Evolutionary conservation across 2,329 filamentous ascomycete species (phyloP).

Genomic region (Laburnicola sp.): DNA sequence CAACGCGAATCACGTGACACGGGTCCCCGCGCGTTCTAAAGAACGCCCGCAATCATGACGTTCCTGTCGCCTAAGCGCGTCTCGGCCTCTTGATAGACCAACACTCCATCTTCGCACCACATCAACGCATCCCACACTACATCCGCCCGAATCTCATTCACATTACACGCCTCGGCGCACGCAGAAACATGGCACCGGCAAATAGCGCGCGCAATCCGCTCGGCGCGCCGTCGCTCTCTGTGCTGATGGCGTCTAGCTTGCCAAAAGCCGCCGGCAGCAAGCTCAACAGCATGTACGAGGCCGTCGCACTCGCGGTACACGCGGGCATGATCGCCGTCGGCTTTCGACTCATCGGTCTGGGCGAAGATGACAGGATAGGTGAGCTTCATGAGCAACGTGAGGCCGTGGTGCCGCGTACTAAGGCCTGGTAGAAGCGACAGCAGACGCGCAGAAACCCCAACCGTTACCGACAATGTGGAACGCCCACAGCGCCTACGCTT

Average conservation of each 20-base stretch:
- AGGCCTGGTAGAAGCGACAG: slow-evolving; percentile 57
- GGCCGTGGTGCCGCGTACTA: slow-evolving; percentile 13
- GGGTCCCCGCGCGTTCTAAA: too few species aligned
- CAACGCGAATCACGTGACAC: slow-evolving; percentile 1
- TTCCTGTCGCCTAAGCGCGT: slow-evolving; percentile 12
- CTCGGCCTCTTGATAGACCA: slow-evolving; percentile 1
- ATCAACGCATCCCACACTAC: slow-evolving; percentile 1
- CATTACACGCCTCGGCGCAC: background rate
- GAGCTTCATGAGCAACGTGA: slow-evolving; percentile 24
- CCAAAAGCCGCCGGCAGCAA: slow-evolving; percentile 45
- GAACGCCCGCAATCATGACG: too few species aligned
- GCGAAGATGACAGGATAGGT: slow-evolving; percentile 78
- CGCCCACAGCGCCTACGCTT: slow-evolving; percentile 69
- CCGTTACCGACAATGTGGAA: slow-evolving; percentile 82
- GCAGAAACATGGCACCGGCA: slow-evolving; percentile 29
- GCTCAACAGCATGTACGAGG: slow-evolving; percentile 75
- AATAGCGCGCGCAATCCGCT: slow-evolving; percentile 48
- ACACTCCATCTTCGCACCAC: background rate
- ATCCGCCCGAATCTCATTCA: slow-evolving; percentile 7
- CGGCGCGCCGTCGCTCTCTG: slow-evolving; percentile 47
- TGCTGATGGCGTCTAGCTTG: slow-evolving; percentile 50
- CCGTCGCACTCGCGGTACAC: slow-evolving; percentile 80
- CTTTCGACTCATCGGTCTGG: slow-evolving; percentile 81
- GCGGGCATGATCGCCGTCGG: slow-evolving; percentile 78
- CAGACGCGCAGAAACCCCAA: slow-evolving; percentile 58